Base-by-base conservation (phyloP, 306 rosid species). In the Rosa lucieae region DNA sequence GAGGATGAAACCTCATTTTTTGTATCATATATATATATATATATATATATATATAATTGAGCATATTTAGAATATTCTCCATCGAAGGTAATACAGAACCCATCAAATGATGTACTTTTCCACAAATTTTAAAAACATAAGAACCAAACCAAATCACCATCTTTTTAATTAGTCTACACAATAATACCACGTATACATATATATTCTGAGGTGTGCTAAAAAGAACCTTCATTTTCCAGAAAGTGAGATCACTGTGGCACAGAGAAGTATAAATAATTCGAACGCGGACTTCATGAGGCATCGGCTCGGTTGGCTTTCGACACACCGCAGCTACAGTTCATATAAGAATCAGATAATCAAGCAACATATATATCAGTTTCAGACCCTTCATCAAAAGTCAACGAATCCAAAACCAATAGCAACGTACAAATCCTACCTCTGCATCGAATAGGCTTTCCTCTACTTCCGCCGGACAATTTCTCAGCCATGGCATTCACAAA, bases 161-260 rank as follows among this genome's bases (percentile, higher is more conserved):
- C 35, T 32, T 32, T 32, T 32, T 32, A 32, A 32, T 32, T 32
- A 32, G 35, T 2, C 35, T 32, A 32, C 1, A 32, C 35, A 32
- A 32, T 32, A 32, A 1, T 32, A 32, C 35, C 35, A 32, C 35
- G 35, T 32, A 32, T 32, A 32, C 2, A 20, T 20, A 53, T 5
- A 20, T 17, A 56, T 21, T 59, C 5, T 59, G 14, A 12, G 20
- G 35, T 1, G 40, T 14, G 42, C 21, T 13, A 74, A 72, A 51
- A 49, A 8, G 1, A 72, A 91, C 97, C 97, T 90, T 80, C 89
- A 91, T 42, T 75, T 82, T 89, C 97, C 97, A 92, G 78, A 91
- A 91, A n/a, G 77, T 87, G 79, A 94, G 12, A 78, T 94, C 99
- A 0, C 93, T 92, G 53, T 88, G 85, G 78, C 97, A 94, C 3